Evolutionary conservation across 106 monocot species (phyloP), one percentile per base, ranked within the genome.

Genomic region (Triglochin maritima): DNA sequence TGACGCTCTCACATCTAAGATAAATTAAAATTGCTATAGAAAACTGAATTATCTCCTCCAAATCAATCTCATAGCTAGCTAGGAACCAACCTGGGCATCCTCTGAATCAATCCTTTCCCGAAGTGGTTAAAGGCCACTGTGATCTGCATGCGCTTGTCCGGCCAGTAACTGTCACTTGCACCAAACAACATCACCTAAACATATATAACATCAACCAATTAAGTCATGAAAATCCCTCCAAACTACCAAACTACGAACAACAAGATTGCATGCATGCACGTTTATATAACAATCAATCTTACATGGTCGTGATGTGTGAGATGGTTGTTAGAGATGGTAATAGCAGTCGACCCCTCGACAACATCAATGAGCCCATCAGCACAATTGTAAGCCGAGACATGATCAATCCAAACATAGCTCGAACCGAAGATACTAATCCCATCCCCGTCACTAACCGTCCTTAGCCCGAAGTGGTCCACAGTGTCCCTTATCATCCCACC

Each of bases 261-360:
- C 29, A 29, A 29, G 1, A 29, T 0, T 29, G 44, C 61, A 61
- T 61, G 61, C 8, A 54, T n/a, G 14, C 65, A n/a, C n/a, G n/a
- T n/a, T n/a, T 5, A 44, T 63, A 11, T 4, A 52, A 52, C 11
- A 11, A 11, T 52, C 52, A 11, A 8, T 45, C 44, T 2, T 69
- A 84, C 85, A 17, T 89, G 71, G 66, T 85, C 49, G 55, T 89
- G 89, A 47, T 71, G 56, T 5, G 85, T 77, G 57, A 89, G 71
- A 71, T 89, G 80, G 71, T 52, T 56, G 59, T 85, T 89, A 70
- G 89, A 89, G 70, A 89, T 81, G 79, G 85, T 89, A 46, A 89
- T 74, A 17, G 83, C 89, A 4, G 89, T 89, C 59, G 89, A 89
- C 7, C 53, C 73, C n/a, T 74, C 42, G 17, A 74, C 49, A 49